Conservation (phyloP, 805 yeast species). For the Kodamaea neixiangensis region DNA sequence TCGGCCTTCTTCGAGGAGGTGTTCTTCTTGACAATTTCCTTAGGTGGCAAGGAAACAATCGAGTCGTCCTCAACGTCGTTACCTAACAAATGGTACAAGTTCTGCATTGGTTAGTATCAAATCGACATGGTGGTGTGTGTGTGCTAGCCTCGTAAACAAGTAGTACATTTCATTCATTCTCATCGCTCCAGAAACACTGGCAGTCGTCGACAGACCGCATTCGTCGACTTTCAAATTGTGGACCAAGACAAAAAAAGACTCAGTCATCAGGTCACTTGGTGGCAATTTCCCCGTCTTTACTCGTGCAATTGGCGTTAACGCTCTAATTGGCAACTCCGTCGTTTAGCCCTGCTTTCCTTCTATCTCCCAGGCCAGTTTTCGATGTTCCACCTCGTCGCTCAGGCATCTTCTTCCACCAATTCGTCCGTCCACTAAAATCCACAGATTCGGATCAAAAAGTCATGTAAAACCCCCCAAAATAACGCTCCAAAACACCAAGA, state of each 20-base stretch:
- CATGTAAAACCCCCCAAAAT: neutral
- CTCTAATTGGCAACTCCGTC: neutral
- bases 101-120: slow-evolving; percentile 38
- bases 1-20: slow-evolving; percentile 88
- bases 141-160: no score
- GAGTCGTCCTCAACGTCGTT: slow-evolving; percentile 86
- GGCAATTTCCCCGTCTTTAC: neutral
- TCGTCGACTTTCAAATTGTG: neutral
- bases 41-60: slow-evolving; percentile 56
- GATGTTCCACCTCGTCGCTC: neutral
- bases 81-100: slow-evolving; percentile 81
- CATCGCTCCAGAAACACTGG: neutral
- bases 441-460: neutral
- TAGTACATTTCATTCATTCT: neutral
- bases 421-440: neutral
- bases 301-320: neutral
- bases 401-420: neutral
- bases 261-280: neutral
- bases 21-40: slow-evolving; percentile 77
- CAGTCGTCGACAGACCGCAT: neutral
- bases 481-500: neutral
- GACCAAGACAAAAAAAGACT: neutral
- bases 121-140: neutral
- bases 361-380: neutral
- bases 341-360: neutral